These are phyloP conservation scores for Carallia brachiata DNA, from an alignment of 345 rosid species.

Conservation along the genomic window DNA sequence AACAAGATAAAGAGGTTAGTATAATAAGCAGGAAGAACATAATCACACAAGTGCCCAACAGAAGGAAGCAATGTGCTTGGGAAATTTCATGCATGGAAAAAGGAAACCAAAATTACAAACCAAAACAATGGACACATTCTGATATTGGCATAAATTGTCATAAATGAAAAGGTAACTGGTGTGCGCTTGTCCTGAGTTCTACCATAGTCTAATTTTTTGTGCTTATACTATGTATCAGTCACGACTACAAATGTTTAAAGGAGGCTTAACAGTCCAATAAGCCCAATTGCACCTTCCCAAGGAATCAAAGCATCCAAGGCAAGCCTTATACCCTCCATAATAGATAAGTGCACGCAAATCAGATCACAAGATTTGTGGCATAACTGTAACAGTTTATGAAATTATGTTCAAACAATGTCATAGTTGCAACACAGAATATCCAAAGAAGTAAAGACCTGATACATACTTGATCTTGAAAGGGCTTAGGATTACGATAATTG, in stretches of 20 bases:
- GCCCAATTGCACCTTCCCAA: no score
- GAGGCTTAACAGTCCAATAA: no score
- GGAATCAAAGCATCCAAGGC: no score
- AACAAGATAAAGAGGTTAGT: not conserved
- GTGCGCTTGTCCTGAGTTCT: no score
- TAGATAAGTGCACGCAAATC: not conserved
- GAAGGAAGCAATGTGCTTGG: not conserved
- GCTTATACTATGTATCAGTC: no score
- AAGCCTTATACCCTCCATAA: no score
- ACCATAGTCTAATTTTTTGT: no score
- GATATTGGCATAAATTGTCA: no score
- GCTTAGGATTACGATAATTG: conserved; percentile 66
- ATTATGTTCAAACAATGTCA: not conserved
- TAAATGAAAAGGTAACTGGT: no score
- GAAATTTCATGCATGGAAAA: not conserved
- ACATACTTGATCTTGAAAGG: conserved; percentile 63
- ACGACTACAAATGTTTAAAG: no score
- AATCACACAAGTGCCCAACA: not conserved
- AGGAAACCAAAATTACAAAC: not conserved
- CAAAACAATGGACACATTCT: no score
- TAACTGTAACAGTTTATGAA: not conserved
- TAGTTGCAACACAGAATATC: not conserved
- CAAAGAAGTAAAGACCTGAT: conserved; percentile 12
- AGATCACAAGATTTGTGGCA: not conserved
- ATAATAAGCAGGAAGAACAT: conserved; percentile 9